Evolutionary conservation across 805 yeast species (phyloP).

Genomic region (Candida chilensis): DNA sequence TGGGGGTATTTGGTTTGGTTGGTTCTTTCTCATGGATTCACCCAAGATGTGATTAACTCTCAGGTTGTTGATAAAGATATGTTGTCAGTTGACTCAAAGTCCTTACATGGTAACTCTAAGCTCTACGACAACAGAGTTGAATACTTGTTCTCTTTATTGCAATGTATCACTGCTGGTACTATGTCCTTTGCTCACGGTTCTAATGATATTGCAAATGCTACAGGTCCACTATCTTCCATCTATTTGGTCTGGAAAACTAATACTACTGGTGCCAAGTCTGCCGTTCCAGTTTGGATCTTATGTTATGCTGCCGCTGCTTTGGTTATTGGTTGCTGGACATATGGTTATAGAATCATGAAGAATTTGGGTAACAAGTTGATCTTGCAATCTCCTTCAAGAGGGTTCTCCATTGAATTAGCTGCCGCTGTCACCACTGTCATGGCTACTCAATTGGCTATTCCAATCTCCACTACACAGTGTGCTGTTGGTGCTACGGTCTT

Average conservation of each 20-base stretch:
- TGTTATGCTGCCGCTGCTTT: conserved; percentile 60
- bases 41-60: conserved; percentile 47
- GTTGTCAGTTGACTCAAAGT: conserved; percentile 36
- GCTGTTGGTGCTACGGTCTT: conserved; percentile 74
- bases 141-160: conserved; percentile 57
- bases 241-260: conserved; percentile 54
- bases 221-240: conserved; percentile 65
- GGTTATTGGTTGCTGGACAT: conserved; percentile 63
- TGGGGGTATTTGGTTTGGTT: conserved; percentile 48
- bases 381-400: conserved; percentile 71
- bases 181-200: conserved; percentile 83
- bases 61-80: conserved; percentile 30
- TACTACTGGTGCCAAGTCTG: conserved; percentile 32
- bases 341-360: conserved; percentile 62
- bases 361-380: conserved; percentile 69
- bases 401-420: conserved; percentile 68
- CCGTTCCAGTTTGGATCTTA: conserved; percentile 66
- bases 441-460: conserved; percentile 67
- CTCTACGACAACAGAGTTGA: conserved; percentile 66
- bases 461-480: conserved; percentile 72
- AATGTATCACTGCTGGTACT: conserved; percentile 66
- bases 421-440: conserved; percentile 69
- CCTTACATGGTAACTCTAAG: conserved; percentile 49
- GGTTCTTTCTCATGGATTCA: conserved; percentile 48
- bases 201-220: conserved; percentile 70